Evolutionary conservation across 805 yeast species (phyloP).

Genomic region (Wickerhamiella allomyrinae): DNA sequence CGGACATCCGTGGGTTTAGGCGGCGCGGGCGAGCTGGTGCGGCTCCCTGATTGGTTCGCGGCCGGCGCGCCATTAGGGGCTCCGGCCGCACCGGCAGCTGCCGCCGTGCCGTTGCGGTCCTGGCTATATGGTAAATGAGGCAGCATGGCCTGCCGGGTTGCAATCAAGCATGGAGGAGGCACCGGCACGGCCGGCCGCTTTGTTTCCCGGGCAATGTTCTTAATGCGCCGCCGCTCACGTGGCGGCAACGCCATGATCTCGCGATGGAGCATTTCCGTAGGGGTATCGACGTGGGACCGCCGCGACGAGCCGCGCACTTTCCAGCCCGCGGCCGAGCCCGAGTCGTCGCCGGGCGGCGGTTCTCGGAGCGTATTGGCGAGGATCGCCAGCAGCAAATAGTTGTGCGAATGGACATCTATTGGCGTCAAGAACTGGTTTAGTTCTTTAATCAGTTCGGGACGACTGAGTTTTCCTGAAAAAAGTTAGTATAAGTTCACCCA

Average conservation of each 20-base stretch:
- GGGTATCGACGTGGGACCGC: conserved; percentile 33
- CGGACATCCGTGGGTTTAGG: background rate
- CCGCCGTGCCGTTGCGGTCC: conserved; percentile 12
- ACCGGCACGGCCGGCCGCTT: conserved; percentile 39
- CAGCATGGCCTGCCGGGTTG: conserved; percentile 37
- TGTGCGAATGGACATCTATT: conserved; percentile 48
- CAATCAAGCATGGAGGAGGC: conserved; percentile 21
- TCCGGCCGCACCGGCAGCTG: background rate
- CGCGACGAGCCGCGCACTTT: conserved; percentile 28
- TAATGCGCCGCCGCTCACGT: conserved; percentile 71
- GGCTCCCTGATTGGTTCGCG: background rate
- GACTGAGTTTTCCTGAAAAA: conserved; percentile 65
- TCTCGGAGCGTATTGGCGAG: conserved; percentile 74
- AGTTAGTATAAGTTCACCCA: background rate
- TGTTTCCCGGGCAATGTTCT: conserved; percentile 71
- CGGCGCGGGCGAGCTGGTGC: conserved; percentile 2
- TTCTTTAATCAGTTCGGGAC: conserved; percentile 52
- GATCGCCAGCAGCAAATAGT: conserved; percentile 65
- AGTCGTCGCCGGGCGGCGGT: conserved; percentile 42
- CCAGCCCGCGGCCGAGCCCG: conserved; percentile 28
- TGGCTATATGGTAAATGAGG: conserved; percentile 71
- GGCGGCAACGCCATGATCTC: conserved; percentile 78
- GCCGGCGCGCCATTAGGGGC: background rate
- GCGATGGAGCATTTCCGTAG: conserved; percentile 65
- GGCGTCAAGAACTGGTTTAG: conserved; percentile 42